Base-by-base conservation (phyloP, 2,329 filamentous ascomycete species). In the Rugonectria rugulosa region DNA sequence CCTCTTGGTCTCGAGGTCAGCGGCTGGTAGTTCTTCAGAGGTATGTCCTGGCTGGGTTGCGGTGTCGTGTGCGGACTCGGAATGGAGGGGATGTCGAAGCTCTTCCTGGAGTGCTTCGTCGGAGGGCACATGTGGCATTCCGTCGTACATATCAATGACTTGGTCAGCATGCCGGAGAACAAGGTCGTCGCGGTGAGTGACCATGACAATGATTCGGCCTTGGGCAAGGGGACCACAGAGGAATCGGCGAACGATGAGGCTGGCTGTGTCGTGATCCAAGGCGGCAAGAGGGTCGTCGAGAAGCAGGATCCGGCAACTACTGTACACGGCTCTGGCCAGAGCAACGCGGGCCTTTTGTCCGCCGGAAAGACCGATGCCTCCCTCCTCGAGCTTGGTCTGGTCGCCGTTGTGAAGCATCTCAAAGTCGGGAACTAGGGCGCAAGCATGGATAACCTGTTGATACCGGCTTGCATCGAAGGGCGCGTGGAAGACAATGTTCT, bases 141-240 rank as follows among this genome's bases (percentile, higher is more conserved):
- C 88, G 29, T 88, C 78, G 1, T 79, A 71, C 9, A 97, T 80
- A 52, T 92, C 85, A 9, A 97, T 75, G 14, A 92, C 81, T 66
- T 95, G 89, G 43, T 87, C 79, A 2, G 92, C 90, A 37, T 92
- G 78, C n/a, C 83, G 79, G 17, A 85, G 82, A 56, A 92, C 90
- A 9, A 97, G 76, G 57, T 93, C 88, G n/a, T 93, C 88, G 31
- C 88, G 81, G 69, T 92, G 89, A 0, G 91, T 92, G 42, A 94
- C 90, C 36, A 92, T 84, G n/a, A 95, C 83, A 0, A 91, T 87
- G 0, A 89, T 90, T 6, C 90, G 82, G 6, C 79, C 81, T 51
- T 85, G 82, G 9, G 82, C 76, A 0, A 89, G 82, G 0, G 88
- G 77, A 0, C 83, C 82, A 17, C 82, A 79, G 46, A 92, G 78